Evolutionary conservation across 2,329 filamentous ascomycete genomes (phyloP), one percentile per base, ranked within the genome.

Genomic region (Dothidotthia symphoricarpi): DNA sequence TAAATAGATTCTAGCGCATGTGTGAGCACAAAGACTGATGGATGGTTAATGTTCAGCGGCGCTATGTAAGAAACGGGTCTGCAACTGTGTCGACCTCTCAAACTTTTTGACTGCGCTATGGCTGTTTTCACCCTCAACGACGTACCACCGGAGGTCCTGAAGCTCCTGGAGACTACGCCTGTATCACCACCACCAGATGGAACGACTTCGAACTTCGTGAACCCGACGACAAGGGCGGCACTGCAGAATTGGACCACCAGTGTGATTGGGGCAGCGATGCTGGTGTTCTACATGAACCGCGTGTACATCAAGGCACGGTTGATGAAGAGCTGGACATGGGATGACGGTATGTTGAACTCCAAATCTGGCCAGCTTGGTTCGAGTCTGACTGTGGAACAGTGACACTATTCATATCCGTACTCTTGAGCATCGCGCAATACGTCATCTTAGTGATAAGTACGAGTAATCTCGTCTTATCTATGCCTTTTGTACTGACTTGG

Each of bases 251-350:
- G 41, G 26, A 19, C 16, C 9, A 39, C 31, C 12, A 24, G 31
- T 6, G 15, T 16, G 1, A 25, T 34, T 16, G 11, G 48, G 1
- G 31, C 29, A 22, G 17, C 43, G 2, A 11, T 1, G 7, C 6
- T 31, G 8, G 5, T 45, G 6, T 41, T 42, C 16, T 45, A 30
- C 28, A 16, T 19, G 11, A 48, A 48, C 24, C 37, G 45, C 13
- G 16, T 38, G 7, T 48, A 48, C 19, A 38, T 48, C 12, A 48
- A 48, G 19, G 10, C 30, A 14, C 34, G 41, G 13, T 27, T 45
- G 34, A 40, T 42, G 37, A 42, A 29, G 13, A 31, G 25, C n/a
- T 19, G 32, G 26, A 34, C 34, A 16, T 48, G 45, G 45, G 45
- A 48, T 37, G 45, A 48, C 24, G 33, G 36, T 41, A 42, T 17